Percentiles rank a stretch among this genome's conserved stretches.
Evolutionary conservation across 2,329 filamentous ascomycete species (phyloP).

Genomic region (Aspergillus ruber): DNA sequence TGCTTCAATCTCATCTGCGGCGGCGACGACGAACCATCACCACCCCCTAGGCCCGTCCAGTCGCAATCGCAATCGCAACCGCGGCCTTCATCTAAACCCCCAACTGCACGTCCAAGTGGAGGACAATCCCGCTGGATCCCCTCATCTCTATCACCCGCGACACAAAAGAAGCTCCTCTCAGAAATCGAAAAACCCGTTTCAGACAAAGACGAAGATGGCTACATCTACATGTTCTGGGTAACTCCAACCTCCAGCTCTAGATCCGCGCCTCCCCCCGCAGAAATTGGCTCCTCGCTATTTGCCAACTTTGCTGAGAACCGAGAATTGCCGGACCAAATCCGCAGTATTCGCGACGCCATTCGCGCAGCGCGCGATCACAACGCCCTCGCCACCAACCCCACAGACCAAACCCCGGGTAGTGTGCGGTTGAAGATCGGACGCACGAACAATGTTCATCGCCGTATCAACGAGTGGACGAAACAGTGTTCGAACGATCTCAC

Average conservation of each 20-base stretch:
- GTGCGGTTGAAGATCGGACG: constrained; percentile 62
- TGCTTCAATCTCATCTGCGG: constrained; percentile 30
- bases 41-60: constrained; percentile 1
- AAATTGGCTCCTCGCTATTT: constrained; percentile 55
- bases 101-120: no score
- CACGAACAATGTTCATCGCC: constrained; percentile 75
- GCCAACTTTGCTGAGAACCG: constrained; percentile 35
- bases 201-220: constrained; percentile 70
- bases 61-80: constrained; percentile 2
- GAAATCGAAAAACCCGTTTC: constrained; percentile 74
- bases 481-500: constrained; percentile 89
- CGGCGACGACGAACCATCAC: constrained; percentile 21
- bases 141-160: constrained; percentile 57
- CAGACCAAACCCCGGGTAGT: constrained; percentile 45
- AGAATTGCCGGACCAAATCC: constrained; percentile 17
- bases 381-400: constrained; percentile 24
- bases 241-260: constrained; percentile 54
- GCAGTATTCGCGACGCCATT: constrained; percentile 32
- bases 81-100: background rate
- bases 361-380: constrained; percentile 30
- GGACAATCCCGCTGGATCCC: constrained; percentile 62
- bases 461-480: constrained; percentile 85
- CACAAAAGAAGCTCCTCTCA: constrained; percentile 62
- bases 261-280: constrained; percentile 50
- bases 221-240: constrained; percentile 99